Evolutionary conservation across 805 yeast species (phyloP), one percentile per base, ranked within the genome.

Genomic region (Kockiozyma suomiensis): DNA sequence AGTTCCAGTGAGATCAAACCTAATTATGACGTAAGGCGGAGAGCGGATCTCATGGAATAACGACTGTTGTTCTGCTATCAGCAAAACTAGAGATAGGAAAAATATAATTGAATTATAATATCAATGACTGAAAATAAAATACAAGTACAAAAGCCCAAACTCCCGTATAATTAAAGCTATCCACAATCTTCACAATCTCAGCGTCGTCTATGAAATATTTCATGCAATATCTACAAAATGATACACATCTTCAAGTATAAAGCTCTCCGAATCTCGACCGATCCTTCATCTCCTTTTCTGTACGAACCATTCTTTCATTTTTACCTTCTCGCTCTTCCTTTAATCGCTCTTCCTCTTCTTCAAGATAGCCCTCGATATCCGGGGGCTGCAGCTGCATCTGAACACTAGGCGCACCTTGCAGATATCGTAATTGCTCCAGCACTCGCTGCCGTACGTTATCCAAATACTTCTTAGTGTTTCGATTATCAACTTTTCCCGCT

Each of bases 371-470:
- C 50, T 70, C 70, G 15, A 78, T 60, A 54, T 77, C 81, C 3
- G 97, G 97, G 1, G 97, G 97, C 6, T 90, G 83, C 63, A 89
- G 93, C 62, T 81, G 85, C 96, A 92, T 90, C 66, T 89, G 87
- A 7, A 94, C 98, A 67, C 96, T 86, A 12, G 99, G 99, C 0
- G 98, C 98, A 52, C 92, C 92, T 68, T 88, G 89, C 58, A 93
- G 74, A 69, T 79, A 87, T 66, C 97, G 75, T 50, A 93, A 76
- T 71, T 88, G 90, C 74, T 93, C 97, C 68, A 92, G 73, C 28
- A 90, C 82, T 64, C 88, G 86, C 57, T 83, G 83, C 67, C 85
- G 81, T 37, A 93, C 84, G 69, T 87, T 84, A 67, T 94, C 97
- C 56, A 94, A 78, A 70, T 89, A 90, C 71, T 87, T 87, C 64